Base-by-base conservation (phyloP, 306 rosid genomes). In the Cicer pinnatifidum region DNA sequence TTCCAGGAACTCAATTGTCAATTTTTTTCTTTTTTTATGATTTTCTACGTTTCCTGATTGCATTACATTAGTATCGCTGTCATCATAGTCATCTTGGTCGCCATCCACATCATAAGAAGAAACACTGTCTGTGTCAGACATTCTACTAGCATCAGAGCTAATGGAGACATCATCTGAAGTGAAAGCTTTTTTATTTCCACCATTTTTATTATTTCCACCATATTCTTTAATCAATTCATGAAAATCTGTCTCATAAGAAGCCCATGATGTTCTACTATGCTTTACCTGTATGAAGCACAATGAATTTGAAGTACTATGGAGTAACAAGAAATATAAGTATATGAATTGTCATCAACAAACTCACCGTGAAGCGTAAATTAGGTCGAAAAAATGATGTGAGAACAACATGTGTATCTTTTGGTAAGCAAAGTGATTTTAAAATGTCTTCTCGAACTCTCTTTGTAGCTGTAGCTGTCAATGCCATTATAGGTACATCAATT, bases 381-480 rank as follows among this genome's bases (percentile, higher is more conserved):
- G 96, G 78, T 60, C 97, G 82, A 66, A 91, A 93, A 82, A 93
- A 93, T 52, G 98, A 89, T 67, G 97, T 88, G 39, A 91, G 87
- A 81, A 89, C 92, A 80, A 85, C 67, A 73, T 79, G 88, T 53
- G 97, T 84, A 81, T 88, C 93, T 81, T 83, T 85, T 48, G 92
- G 77, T 96, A 93, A 83, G 67, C 80, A 46, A 15, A 91, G 67
- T 9, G 94, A 89, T 85, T 82, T 85, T 28, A 91, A 83, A 86
- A 93, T 89, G 78, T 93, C 98, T 84, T 86, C 91, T 66, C 80
- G 89, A 68, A 93, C 97, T 73, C 75, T 82, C 66, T 57, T 56
- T 69, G 96, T 91, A 41, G 98, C 98, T 47, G 98, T 93, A 51
- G 94, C 98, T 16, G 98, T 93, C 87, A 93, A 91, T 65, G 97